phyloP scores from a whole-genome alignment of 768 basidiomycete genomes.

The Tylopilus rubrobrunneus region DNA sequence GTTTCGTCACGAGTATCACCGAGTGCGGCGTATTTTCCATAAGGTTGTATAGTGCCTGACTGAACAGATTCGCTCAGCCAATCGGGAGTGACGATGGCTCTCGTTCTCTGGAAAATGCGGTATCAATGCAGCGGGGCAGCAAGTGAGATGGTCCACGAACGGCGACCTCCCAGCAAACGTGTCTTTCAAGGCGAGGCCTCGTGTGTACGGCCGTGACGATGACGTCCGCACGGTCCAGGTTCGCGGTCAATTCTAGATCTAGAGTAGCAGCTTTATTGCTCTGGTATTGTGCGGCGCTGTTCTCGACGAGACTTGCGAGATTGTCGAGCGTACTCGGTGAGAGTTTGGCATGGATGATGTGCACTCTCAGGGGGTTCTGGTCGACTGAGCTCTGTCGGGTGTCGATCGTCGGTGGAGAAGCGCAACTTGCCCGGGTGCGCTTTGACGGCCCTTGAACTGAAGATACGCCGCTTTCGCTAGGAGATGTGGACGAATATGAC shows the following conservation, averaged over 20 bases:
- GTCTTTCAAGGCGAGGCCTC: conserved; percentile 65
- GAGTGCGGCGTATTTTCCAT: conserved; percentile 54
- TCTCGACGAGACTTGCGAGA: conserved; percentile 27
- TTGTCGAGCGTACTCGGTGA: conserved; percentile 14
- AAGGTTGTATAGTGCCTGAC: conserved; percentile 44
- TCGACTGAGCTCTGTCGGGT: conserved; percentile 4
- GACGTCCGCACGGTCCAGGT: conserved; percentile 53
- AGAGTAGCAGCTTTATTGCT: not conserved
- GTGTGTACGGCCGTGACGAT: conserved; percentile 65
- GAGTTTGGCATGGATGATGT: conserved; percentile 35
- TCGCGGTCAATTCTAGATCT: conserved; percentile 34
- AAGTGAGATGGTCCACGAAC: conserved; percentile 39
- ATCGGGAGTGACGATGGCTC: conserved; percentile 63
- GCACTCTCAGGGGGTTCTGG: conserved; percentile 15
- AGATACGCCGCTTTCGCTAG: not conserved
- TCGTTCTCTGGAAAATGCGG: conserved; percentile 46
- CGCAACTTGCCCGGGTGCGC: not conserved
- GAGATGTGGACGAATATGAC: not conserved
- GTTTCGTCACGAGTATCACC: conserved; percentile 47
- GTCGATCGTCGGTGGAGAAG: conserved; percentile 4
- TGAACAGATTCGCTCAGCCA: conserved; percentile 64
- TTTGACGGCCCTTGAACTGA: conserved; percentile 11
- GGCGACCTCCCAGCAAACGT: conserved; percentile 60
- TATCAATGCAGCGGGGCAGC: not conserved
- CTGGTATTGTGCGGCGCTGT: not conserved